Base-by-base conservation (phyloP, 1,139 yeast species). In the Debaryomyces subglobosus region DNA sequence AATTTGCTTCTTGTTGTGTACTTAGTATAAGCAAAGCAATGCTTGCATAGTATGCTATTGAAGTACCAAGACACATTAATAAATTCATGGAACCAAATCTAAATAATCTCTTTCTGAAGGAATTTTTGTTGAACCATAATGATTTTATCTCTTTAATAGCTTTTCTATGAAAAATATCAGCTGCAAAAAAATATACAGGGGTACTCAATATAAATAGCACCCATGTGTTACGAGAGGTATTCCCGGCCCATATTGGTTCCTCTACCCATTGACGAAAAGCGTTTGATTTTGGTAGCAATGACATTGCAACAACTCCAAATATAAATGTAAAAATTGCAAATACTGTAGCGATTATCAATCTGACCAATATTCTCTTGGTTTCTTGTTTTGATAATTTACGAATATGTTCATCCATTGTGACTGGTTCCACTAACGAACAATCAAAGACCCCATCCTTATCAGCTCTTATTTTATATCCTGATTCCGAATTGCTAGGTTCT, bases 61-160 rank as follows among this genome's bases (percentile, higher is more conserved):
- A 69, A 0, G 94, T 87, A 13, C 95, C 95, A 44, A 86, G 66
- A 46, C 82, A 75, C 85, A 87, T 84, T 54, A 86, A 73, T 56
- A 86, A 64, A 61, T 81, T 86, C 95, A 87, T 87, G 1, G 91
- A 85, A 0, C 95, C 95, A 65, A 87, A 87, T 56, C 78, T 79
- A 58, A 86, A 78, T 5, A 86, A 53, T 43, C 91, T 68, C 52
- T 81, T 73, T 32, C 63, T 71, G 76, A 84, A 82, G 1, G 85
- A 69, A 44, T 81, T 83, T 42, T 79, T 79, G 42, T 74, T 72
- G 24, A 71, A 62, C 89, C 89, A 85, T 38, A 86, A 63, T 3
- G 81, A 72, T 49, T 69, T 63, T 4, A 86, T 53, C 59, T 87
- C 94, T 48, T 75, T 75, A 27, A 82, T 29, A 0, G 94, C 89